These are phyloP conservation scores for Stevia rebaudiana DNA, from an alignment of 140 eudicot genomes.

Conservation along the genomic window DNA sequence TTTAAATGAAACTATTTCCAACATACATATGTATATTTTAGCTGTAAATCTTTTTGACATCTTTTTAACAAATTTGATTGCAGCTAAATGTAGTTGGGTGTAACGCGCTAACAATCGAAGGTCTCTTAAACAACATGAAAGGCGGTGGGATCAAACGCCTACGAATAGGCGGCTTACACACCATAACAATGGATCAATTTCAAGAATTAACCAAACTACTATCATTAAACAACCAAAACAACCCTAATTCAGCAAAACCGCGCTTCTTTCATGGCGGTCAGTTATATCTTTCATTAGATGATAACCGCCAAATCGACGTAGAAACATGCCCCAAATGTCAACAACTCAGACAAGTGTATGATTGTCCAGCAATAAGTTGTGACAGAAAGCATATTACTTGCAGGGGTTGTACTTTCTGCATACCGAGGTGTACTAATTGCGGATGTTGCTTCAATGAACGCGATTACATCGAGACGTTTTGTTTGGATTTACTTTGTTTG, in stretches of 20 bases:
- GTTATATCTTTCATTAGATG: constrained; percentile 49
- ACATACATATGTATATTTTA: neutral
- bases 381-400: constrained; percentile 28
- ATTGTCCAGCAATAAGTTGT: constrained; percentile 57
- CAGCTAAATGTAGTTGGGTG: constrained; percentile 73
- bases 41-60: neutral
- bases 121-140: constrained; percentile 42
- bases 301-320: constrained; percentile 62
- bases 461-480: constrained; percentile 49
- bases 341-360: constrained; percentile 44
- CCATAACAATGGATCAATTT: constrained; percentile 36
- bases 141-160: constrained; percentile 38
- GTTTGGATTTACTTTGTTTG: constrained; percentile 39
- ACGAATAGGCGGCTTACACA: constrained; percentile 44
- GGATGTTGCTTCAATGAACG: constrained; percentile 53
- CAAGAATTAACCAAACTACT: constrained; percentile 42
- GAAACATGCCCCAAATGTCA: constrained; percentile 71
- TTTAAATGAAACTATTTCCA: neutral
- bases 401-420: constrained; percentile 57
- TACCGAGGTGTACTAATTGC: constrained; percentile 48
- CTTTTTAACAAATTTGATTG: constrained; percentile 20
- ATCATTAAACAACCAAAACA: constrained; percentile 26
- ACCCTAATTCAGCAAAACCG: constrained; percentile 31
- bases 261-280: constrained; percentile 43
- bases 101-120: constrained; percentile 39